These are phyloP conservation scores for Musa beccarii DNA, from an alignment of 176 grass and related monocot species.

Conservation along the genomic window DNA sequence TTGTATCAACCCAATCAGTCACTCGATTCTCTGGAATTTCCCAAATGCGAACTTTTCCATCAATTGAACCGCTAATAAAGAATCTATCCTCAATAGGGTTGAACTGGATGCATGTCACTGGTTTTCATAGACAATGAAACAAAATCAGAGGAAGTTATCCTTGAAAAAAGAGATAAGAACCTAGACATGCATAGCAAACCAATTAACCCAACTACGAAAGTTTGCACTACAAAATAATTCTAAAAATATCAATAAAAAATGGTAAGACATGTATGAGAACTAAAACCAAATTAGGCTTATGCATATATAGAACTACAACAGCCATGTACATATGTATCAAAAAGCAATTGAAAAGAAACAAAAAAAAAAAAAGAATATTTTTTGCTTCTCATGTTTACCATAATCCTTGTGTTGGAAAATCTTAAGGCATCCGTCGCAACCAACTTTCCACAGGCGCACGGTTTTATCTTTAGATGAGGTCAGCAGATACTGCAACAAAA, in stretches of 20 bases:
- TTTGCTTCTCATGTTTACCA: conserved; percentile 36
- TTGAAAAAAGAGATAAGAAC: not conserved
- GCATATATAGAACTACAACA: no score
- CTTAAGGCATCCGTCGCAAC: conserved; percentile 49
- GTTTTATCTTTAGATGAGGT: conserved; percentile 94
- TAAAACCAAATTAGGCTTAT: not conserved
- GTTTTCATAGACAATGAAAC: conserved; percentile 9
- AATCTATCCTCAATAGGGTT: conserved; percentile 57
- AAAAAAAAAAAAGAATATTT: not conserved
- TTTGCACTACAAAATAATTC: no score
- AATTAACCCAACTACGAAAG: no score
- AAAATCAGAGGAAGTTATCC: not conserved
- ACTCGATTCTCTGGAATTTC: conserved; percentile 60
- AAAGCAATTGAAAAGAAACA: not conserved
- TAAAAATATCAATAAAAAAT: conserved; percentile 6
- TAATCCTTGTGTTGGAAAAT: conserved; percentile 78
- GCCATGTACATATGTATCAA: not conserved
- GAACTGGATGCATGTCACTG: conserved; percentile 93
- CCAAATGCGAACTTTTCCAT: conserved; percentile 90
- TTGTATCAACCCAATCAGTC: conserved; percentile 69
- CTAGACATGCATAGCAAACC: no score
- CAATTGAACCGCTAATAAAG: conserved; percentile 89
- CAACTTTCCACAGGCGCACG: conserved; percentile 85
- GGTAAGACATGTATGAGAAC: not conserved
- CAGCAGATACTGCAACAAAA: conserved; percentile 63